Evolutionary conservation across 2,329 filamentous ascomycete genomes (phyloP).

Genomic region (Phoma sp.): DNA sequence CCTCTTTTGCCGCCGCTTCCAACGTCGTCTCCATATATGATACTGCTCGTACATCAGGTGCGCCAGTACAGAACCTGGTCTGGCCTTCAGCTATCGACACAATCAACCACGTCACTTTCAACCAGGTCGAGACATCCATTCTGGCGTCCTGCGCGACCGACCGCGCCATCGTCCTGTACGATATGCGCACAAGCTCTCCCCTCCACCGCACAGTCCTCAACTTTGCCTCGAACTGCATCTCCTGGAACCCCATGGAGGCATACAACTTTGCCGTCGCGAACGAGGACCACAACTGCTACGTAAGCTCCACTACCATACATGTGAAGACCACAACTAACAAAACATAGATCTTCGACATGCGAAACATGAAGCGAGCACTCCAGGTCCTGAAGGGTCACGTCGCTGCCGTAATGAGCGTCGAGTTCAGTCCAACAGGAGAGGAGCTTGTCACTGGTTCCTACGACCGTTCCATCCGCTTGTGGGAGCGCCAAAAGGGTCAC

Average conservation of each 20-base stretch:
- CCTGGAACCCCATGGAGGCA: constrained; percentile 95
- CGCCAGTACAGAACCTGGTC: constrained; percentile 79
- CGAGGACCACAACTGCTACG: constrained; percentile 90
- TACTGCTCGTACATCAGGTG: constrained; percentile 76
- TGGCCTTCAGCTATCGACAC: constrained; percentile 90
- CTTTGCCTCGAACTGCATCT: constrained; percentile 92
- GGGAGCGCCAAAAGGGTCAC: constrained; percentile 80
- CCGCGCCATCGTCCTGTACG: constrained; percentile 87
- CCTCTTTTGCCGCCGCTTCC: constrained; percentile 81
- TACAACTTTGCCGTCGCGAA: constrained; percentile 94
- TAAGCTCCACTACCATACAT: constrained; percentile 13
- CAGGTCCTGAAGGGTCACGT: constrained; percentile 93
- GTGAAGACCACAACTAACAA: constrained; percentile 8
- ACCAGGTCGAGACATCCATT: constrained; percentile 91
- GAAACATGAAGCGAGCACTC: constrained; percentile 84
- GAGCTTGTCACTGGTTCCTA: constrained; percentile 91
- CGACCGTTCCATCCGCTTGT: constrained; percentile 86
- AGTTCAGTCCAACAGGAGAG: constrained; percentile 93
- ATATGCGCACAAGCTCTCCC: constrained; percentile 84
- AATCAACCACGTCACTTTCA: constrained; percentile 87
- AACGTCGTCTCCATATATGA: constrained; percentile 88
- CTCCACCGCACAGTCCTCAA: constrained; percentile 81
- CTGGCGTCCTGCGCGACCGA: constrained; percentile 86
- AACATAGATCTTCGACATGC: constrained; percentile 81
- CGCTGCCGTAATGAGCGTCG: constrained; percentile 92